Evolutionary conservation across 305 asterid species (phyloP), one percentile per base, ranked within the genome.

Genomic region (Striga hermonthica): DNA sequence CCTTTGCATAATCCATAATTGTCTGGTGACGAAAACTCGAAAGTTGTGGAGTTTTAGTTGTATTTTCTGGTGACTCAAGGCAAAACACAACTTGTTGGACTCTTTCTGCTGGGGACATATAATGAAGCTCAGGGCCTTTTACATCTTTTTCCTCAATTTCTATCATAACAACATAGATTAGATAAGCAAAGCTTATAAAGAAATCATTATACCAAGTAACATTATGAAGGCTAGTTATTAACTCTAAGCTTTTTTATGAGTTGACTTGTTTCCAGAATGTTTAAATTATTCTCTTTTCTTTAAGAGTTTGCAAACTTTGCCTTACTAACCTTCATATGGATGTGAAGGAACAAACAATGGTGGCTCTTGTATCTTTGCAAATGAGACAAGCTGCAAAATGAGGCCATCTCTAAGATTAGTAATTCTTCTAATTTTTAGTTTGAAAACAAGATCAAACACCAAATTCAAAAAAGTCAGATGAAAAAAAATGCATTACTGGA

Each of bases 261-360:
- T n/a, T n/a, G n/a, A n/a, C n/a, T n/a, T n/a, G n/a, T n/a, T n/a
- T n/a, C n/a, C n/a, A n/a, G n/a, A n/a, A n/a, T n/a, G n/a, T n/a
- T 22, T 22, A 22, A 2, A 22, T 22, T 22, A 2, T 22, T 22
- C 31, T 22, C 1, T 22, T 22, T 22, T 22, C 31, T 0, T 22
- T 22, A 22, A 0, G 31, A 22, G 2, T 22, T 22, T 22, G 31
- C 31, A 22, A 22, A 22, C 31, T 22, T 22, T 22, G 31, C 31
- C 31, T 22, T 22, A 22, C 31, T 22, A 22, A 85, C 96, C 97
- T 79, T 85, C 72, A 72, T 76, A 76, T 40, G 85, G 84, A 74
- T 87, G 93, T 64, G 74, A 53, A 44, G 98, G 98, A 71, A 79
- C 90, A 75, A 76, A 89, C 9, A 87, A 89, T 9, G 98, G 98